These are phyloP conservation scores for Penicillium sp. DNA, from an alignment of 2,329 filamentous ascomycete species.

Conservation along the genomic window DNA sequence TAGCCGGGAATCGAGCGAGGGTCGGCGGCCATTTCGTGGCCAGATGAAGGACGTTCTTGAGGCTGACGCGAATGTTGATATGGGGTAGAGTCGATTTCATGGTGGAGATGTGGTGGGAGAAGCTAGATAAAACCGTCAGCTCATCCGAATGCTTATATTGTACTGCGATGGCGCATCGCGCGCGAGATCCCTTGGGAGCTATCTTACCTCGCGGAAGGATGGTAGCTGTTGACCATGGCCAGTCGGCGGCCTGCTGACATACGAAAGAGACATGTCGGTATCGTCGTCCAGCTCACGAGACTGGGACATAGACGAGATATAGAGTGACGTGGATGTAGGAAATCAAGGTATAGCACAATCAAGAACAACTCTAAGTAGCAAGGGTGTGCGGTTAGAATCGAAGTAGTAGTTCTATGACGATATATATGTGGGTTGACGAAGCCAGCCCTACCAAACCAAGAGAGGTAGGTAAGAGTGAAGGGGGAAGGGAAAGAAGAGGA, in stretches of 20 bases:
- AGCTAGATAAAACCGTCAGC: slow-evolving; percentile 29
- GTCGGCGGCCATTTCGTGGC: slow-evolving; percentile 32
- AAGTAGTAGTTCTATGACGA: neutral
- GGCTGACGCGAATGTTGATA: slow-evolving; percentile 36
- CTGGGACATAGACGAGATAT: slow-evolving; percentile 41
- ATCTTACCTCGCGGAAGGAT: slow-evolving; percentile 44
- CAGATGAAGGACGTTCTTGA: slow-evolving; percentile 35
- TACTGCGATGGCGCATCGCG: neutral
- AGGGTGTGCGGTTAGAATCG: neutral
- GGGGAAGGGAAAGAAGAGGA: neutral
- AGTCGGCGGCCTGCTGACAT: slow-evolving; percentile 37
- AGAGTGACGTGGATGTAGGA: neutral
- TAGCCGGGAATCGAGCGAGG: slow-evolving; percentile 34
- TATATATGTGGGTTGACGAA: neutral
- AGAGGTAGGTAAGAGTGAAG: neutral
- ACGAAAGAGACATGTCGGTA: slow-evolving; percentile 45
- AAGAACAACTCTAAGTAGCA: neutral
- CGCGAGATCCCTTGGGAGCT: neutral
- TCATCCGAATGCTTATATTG: neutral
- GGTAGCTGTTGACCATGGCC: slow-evolving; percentile 41
- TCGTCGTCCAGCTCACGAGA: slow-evolving; percentile 37
- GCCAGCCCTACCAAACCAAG: neutral
- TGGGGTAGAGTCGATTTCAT: slow-evolving; percentile 46
- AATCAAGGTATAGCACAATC: slow-evolving; percentile 6
- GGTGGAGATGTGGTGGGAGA: slow-evolving; percentile 46